Evolutionary conservation across 352 stramenopile species (phyloP).

Genomic region (Phytophthora cajani): DNA sequence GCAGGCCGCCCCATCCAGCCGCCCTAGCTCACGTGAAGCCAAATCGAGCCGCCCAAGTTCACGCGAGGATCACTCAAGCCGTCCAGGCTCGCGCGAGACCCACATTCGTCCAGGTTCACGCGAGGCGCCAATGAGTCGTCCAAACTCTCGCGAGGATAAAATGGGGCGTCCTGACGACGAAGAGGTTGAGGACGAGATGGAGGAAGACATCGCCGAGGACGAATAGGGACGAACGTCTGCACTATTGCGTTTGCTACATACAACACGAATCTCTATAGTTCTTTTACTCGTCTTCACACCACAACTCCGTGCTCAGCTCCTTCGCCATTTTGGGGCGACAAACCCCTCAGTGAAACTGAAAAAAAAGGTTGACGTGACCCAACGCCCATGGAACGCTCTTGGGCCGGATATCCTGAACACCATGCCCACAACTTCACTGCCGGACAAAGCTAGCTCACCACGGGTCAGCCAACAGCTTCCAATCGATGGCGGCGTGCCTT

Average conservation of each 20-base stretch:
- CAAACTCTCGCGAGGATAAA: slow-evolving; percentile 45
- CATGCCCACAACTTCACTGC: slow-evolving; percentile 16
- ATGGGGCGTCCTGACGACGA: slow-evolving; percentile 29
- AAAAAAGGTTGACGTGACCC: not conserved
- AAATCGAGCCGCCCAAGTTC: slow-evolving; percentile 25
- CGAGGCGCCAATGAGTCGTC: slow-evolving; percentile 28
- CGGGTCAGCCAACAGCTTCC: not conserved
- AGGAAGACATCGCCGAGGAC: slow-evolving; percentile 83
- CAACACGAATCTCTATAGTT: slow-evolving; percentile 13
- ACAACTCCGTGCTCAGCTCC: not conserved
- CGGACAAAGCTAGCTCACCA: slow-evolving; percentile 1
- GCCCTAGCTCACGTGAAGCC: slow-evolving; percentile 30
- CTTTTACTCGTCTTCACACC: not conserved
- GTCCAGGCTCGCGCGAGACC: slow-evolving; percentile 27
- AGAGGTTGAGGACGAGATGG: slow-evolving; percentile 75
- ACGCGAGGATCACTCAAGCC: slow-evolving; percentile 22
- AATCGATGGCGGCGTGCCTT: not conserved
- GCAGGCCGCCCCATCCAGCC: slow-evolving; percentile 15
- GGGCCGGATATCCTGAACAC: not conserved
- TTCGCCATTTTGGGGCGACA: slow-evolving; percentile 4
- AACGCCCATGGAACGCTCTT: slow-evolving; percentile 7
- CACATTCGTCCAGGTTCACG: slow-evolving; percentile 22
- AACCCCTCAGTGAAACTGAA: slow-evolving; percentile 13
- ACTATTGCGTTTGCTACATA: slow-evolving; percentile 12
- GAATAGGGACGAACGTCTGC: slow-evolving; percentile 37